phyloP scores from a whole-genome alignment of 345 rosid species.

The Rubroshorea leprosula region DNA sequence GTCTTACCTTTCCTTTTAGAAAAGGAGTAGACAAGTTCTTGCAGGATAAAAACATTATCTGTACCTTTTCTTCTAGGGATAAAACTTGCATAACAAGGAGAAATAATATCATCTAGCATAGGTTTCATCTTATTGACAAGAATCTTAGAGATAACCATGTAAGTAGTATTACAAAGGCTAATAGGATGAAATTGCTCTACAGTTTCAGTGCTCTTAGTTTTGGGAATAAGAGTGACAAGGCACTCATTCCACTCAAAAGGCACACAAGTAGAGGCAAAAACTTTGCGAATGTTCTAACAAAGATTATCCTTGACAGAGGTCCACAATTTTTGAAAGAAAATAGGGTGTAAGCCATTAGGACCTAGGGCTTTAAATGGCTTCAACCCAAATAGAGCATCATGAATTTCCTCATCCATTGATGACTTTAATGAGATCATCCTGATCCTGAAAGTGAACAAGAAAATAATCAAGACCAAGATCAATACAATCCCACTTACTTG shows the following conservation, averaged over 20 bases:
- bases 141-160: background rate
- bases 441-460: no score
- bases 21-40: background rate
- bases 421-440: no score
- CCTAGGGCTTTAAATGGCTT: background rate
- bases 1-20: background rate
- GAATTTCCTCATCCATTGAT: background rate
- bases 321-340: background rate
- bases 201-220: background rate
- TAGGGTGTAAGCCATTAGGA: background rate
- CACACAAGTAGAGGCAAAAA: background rate
- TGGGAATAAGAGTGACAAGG: background rate
- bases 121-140: background rate
- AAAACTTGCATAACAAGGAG: background rate
- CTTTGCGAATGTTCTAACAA: background rate
- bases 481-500: no score
- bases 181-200: background rate
- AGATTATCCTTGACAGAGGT: no score
- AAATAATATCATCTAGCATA: background rate
- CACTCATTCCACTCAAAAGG: background rate
- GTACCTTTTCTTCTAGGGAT: background rate
- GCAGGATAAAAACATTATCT: background rate
- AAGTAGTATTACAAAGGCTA: background rate
- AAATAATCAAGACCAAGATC: no score
- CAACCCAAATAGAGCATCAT: background rate